Evolutionary conservation across 1,139 yeast genomes (phyloP).

Genomic region (Eremothecium coryli): DNA sequence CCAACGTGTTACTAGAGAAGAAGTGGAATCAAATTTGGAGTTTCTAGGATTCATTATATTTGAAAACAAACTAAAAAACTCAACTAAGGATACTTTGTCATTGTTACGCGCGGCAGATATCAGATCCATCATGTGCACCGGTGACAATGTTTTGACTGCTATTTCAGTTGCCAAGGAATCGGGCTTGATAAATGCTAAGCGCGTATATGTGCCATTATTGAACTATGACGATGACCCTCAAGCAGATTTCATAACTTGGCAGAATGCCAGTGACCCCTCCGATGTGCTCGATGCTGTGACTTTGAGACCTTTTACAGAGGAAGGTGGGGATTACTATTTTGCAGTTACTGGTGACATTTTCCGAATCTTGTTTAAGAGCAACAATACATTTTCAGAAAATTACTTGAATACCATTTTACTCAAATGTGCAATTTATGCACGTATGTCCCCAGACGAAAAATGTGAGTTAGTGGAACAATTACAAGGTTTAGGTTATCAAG

Average conservation of each 20-base stretch:
- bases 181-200: conserved; percentile 43
- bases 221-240: conserved; percentile 19
- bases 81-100: conserved; percentile 54
- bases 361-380: conserved; percentile 56
- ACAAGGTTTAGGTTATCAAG: conserved; percentile 78
- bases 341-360: conserved; percentile 93
- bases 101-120: conserved; percentile 56
- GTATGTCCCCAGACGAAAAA: conserved; percentile 99
- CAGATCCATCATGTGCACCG: conserved; percentile 93
- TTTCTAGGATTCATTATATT: conserved; percentile 86
- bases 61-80: conserved; percentile 75
- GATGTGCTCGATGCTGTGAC: conserved; percentile 52
- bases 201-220: conserved; percentile 65
- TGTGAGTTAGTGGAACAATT: conserved; percentile 87
- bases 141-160: conserved; percentile 91
- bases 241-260: conserved; percentile 45
- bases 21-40: conserved; percentile 55
- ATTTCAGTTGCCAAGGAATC: conserved; percentile 87
- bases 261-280: conserved; percentile 50
- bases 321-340: conserved; percentile 42
- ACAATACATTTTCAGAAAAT: conserved; percentile 31
- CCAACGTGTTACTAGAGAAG: conserved; percentile 44
- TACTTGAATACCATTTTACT: conserved; percentile 53
- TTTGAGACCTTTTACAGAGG: conserved; percentile 40
- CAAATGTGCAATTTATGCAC: conserved; percentile 72